Evolutionary conservation across 257 asterid species (phyloP), one percentile per base, ranked within the genome.

Genomic region (Salvia splendens): DNA sequence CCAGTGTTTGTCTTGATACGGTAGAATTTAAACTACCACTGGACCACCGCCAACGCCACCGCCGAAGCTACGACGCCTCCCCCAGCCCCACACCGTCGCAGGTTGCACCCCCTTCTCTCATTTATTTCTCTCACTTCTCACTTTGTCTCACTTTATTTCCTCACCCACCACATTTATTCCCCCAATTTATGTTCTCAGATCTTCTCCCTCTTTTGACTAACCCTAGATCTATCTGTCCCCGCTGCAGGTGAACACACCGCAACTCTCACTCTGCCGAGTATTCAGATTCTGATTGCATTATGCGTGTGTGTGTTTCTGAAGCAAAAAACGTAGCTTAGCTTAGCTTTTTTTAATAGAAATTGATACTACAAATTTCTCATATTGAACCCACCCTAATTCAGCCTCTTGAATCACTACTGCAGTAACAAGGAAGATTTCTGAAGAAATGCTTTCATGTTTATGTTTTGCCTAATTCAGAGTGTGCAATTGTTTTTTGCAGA

Each of bases 201-300:
- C 69, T 61, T 68, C 73, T 83, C 84, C 82, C 73, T 88, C 85
- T 82, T 78, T 83, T 78, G 79, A 75, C 80, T 84, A 91, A 89
- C 95, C 94, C 98, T 87, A 91, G 96, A 91, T 91, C 96, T 89
- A 89, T 91, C 96, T 89, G 95, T 81, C 84, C 84, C 88, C 82
- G 45, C 79, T 73, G 73, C 82, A 81, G 95, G 86, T 86, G 80
- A 81, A 74, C 70, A 47, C 74, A 45, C 67, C 9, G 36, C 40
- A 66, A n/a, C 75, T 8, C 33, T 35, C 63, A 36, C 79, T 76
- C 38, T 5, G 55, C 54, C 45, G 14, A 41, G 4, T 51, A 33
- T 60, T 20, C 5, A 7, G 32, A 15, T 33, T 36, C 52, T 61
- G 81, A 61, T 53, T 77, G 57, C 81, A 71, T 66, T 63, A 28